Base-by-base conservation (phyloP, 805 yeast species). In the Suhomyces faveliae region DNA sequence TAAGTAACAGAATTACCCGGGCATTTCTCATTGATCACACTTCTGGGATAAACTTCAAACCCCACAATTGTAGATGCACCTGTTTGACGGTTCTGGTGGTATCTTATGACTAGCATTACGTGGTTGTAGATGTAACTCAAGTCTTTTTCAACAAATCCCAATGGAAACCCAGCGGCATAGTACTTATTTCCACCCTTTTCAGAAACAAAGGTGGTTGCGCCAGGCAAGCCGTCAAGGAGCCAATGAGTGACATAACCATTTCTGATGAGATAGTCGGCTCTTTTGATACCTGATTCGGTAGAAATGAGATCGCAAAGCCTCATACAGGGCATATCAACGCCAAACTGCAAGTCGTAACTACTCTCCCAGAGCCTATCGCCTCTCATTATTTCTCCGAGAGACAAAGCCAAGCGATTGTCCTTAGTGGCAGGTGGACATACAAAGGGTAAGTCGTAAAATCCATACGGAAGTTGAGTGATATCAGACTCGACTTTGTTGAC, bases 21-120 rank as follows among this genome's bases (percentile, higher is more conserved):
- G 63, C 96, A 89, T 43, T 66, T 75, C 62, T 66, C 77, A 63
- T 76, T 81, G 38, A 77, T 70, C 10, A 87, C 91, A 46, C 94
- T 85, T 61, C 81, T 84, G 9, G 96, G 96, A 61, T 89, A 89
- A 11, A 89, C 87, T 67, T 89, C 97, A 56, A 90, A 87, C 0
- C 96, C 97, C 15, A 89, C 96, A 56, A 89, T 87, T 6, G 87
- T 74, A 53, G 76, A 72, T 43, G 68, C 49, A 1, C 62, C 59
- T 0, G 60, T 77, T 71, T 43, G 70, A 68, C 52, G 57, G 15
- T 68, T 74, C 5, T 51, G 51, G 55, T 88, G 85, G 67, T 81
- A 87, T 58, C 96, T 76, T 38, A 89, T 75, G 11, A 90, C 92
- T 46, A 89, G 58, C 85, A 85, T 85, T 8, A 86, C 82, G 62